phyloP scores from a whole-genome alignment of 192 early-diverging fungal species.

The Gamsiella multidivaricata region DNA sequence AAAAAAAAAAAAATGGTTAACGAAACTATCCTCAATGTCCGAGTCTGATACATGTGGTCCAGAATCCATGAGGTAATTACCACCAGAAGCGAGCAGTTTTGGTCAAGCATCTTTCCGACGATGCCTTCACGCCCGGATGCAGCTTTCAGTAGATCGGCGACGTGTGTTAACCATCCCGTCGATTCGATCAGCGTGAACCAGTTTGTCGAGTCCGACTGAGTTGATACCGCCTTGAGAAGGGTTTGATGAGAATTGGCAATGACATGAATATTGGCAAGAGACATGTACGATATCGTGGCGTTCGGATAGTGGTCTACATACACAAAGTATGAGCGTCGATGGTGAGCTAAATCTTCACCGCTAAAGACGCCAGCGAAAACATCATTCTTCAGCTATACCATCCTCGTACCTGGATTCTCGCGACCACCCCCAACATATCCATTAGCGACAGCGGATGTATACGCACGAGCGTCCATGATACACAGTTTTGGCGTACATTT shows the following conservation, averaged over 20 bases:
- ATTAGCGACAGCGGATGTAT: slow-evolving; percentile 48
- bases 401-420: slow-evolving; percentile 50
- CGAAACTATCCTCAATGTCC: too few species aligned
- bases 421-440: slow-evolving; percentile 51
- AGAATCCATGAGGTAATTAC: too few species aligned
- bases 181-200: slow-evolving; percentile 54
- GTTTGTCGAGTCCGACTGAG: slow-evolving; percentile 40
- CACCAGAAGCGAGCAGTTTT: slow-evolving; percentile 50
- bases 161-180: slow-evolving; percentile 55
- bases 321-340: background rate
- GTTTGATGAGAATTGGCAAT: slow-evolving; percentile 42
- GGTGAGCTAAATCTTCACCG: background rate
- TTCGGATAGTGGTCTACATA: slow-evolving; percentile 55
- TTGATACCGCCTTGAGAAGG: slow-evolving; percentile 47
- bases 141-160: slow-evolving; percentile 54
- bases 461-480: slow-evolving; percentile 56
- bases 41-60: too few species aligned
- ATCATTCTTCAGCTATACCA: slow-evolving; percentile 10
- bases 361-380: too few species aligned
- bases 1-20: too few species aligned
- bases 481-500: slow-evolving; percentile 43
- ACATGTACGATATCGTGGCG: slow-evolving; percentile 44
- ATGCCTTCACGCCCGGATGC: slow-evolving; percentile 52
- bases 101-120: slow-evolving; percentile 47
- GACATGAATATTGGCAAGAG: slow-evolving; percentile 51